Evolutionary conservation across 179 eudicot species (phyloP), one percentile per base, ranked within the genome.

Genomic region (Vitellaria paradoxa): DNA sequence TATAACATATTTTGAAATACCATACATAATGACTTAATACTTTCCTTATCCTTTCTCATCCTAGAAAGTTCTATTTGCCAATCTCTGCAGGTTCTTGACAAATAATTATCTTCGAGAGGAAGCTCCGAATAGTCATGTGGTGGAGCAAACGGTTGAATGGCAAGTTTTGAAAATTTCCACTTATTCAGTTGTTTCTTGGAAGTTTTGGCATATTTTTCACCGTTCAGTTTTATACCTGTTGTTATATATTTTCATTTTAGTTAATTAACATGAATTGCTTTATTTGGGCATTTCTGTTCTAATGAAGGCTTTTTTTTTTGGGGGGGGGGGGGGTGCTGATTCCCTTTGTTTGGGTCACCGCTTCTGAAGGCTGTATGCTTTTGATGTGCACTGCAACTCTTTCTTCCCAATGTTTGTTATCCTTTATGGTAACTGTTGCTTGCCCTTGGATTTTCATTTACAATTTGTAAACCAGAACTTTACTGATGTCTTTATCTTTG

Each of bases 101-200:
- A 95, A 95, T 83, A 95, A 87, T 78, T 93, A 95, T 83, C 97
- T 93, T 77, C 91, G 90, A 78, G 99, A 95, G 86, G 99, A 95
- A 85, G 91, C 91, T 84, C 95, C 95, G 52, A 93, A 88, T 74
- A 95, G 98, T 84, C 92, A 95, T 82, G 99, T 90, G 75, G 99
- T 93, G 79, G 99, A 96, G 85, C 99, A 96, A 82, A 89, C 93
- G 73, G 99, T 96, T 78, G 99, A 96, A 89, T 96, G 99, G 98
- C 88, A 89, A 89, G 92, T 91, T 77, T 60, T 23, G 11, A 76
- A 65, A 60, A 49, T 79, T 20, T 74, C 37, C 23, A 23, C 69
- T 6, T 49, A 17, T 9, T 15, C 14, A 52, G 74, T 24, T 55
- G 6, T 70, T 37, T 70, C 1, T 49, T 13, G 11, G 13, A 68